Percentiles rank a stretch among this genome's conserved stretches.
phyloP scores from a whole-genome alignment of 371 early-diverging fungal genomes.

The Mucor indicus region DNA sequence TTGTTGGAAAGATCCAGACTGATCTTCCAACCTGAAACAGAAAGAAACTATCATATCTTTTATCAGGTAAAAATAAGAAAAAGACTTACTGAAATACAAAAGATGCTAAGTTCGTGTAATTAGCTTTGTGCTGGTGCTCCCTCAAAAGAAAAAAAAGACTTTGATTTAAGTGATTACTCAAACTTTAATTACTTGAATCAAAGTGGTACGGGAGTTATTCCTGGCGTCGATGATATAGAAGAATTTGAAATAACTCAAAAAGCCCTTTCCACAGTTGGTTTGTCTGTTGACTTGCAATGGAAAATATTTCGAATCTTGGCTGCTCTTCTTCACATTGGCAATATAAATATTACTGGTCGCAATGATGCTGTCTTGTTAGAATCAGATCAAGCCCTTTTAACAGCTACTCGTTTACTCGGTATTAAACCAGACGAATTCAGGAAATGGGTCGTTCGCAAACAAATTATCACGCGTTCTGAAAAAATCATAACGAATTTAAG shows the following conservation, averaged over 20 bases:
- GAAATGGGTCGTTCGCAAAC: constrained; percentile 90
- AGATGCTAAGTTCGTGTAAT: too few species aligned
- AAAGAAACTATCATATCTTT: constrained; percentile 99
- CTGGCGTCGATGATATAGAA: constrained; percentile 86
- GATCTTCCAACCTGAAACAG: constrained; percentile 87
- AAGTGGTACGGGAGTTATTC: constrained; percentile 76
- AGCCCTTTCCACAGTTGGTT: constrained; percentile 83
- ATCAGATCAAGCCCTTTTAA: constrained; percentile 64
- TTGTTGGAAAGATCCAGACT: constrained; percentile 96
- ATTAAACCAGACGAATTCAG: constrained; percentile 74
- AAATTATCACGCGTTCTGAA: constrained; percentile 85
- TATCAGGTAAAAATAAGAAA: constrained; percentile 67
- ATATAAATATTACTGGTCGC: constrained; percentile 76
- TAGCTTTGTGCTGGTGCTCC: constrained; percentile 89
- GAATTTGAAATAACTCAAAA: constrained; percentile 88
- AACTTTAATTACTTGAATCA: constrained; percentile 86
- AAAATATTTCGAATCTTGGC: constrained; percentile 87
- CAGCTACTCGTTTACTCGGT: constrained; percentile 69
- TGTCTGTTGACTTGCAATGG: constrained; percentile 82
- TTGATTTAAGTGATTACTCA: constrained; percentile 70
- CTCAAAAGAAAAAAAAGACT: constrained; percentile 74
- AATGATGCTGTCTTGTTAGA: constrained; percentile 65
- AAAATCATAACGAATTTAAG: constrained; percentile 81
- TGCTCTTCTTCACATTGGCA: constrained; percentile 89
- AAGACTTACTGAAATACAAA: too few species aligned